Conservation (phyloP, 345 rosid species). For the Boechera divaricarpa region DNA sequence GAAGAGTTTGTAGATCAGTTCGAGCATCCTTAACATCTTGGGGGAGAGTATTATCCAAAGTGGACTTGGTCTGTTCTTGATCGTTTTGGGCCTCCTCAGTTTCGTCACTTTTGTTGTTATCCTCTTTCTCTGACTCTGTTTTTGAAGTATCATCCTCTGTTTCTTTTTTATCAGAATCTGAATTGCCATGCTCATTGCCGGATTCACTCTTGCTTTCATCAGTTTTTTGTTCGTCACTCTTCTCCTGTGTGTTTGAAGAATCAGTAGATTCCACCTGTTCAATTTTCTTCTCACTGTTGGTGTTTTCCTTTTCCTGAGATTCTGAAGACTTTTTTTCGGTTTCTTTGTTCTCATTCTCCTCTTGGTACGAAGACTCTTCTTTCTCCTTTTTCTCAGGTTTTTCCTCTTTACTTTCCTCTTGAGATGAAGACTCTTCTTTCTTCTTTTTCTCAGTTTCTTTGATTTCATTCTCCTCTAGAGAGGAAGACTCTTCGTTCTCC, state of each 20-base stretch:
- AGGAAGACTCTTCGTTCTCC: constrained; percentile 23
- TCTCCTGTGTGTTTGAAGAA: constrained; percentile 38
- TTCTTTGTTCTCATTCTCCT: not conserved
- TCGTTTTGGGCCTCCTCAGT: constrained; percentile 44
- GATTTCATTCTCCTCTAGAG: not conserved
- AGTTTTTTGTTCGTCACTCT: constrained; percentile 22
- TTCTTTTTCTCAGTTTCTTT: not conserved
- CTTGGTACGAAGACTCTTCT: constrained; percentile 12
- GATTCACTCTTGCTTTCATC: constrained; percentile 48
- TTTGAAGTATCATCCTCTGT: constrained; percentile 29
- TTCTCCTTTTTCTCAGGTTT: constrained; percentile 35
- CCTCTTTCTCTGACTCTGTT: constrained; percentile 47
- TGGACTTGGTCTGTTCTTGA: constrained; percentile 42
- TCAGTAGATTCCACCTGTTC: constrained; percentile 44
- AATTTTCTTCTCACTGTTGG: constrained; percentile 34
- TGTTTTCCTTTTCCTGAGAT: constrained; percentile 28
- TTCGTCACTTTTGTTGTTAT: constrained; percentile 35
- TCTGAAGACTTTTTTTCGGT: constrained; percentile 17
- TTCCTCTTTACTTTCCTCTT: constrained; percentile 34
- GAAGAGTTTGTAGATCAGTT: constrained; percentile 60
- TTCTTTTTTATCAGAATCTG: constrained; percentile 43
- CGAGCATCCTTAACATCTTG: constrained; percentile 58
- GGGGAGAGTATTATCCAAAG: constrained; percentile 31
- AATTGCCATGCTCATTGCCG: constrained; percentile 14
- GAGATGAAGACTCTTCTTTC: not conserved